Conservation (phyloP, 2,329 filamentous ascomycete species). For the Alternaria ventricosa region DNA sequence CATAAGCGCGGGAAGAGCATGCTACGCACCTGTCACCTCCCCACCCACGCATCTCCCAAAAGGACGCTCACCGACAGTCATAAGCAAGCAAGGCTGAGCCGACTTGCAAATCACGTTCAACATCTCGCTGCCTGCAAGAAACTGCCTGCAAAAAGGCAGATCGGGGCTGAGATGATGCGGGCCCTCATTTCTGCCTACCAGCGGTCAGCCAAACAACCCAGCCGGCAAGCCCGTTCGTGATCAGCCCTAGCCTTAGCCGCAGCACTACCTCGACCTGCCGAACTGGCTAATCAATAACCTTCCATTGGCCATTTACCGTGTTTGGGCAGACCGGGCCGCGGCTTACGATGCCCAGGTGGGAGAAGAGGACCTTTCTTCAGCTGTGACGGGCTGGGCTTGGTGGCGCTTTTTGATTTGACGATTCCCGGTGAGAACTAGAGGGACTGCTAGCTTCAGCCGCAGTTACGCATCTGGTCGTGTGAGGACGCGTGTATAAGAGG, state of each 20-base stretch:
- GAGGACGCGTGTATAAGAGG: not conserved
- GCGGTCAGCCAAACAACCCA: not conserved
- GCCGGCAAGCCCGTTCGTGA: not conserved
- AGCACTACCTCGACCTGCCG: not conserved
- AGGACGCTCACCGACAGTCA: not conserved
- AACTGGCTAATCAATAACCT: not conserved
- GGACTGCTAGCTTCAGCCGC: not conserved
- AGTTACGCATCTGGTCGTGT: not conserved
- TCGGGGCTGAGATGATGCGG: not conserved
- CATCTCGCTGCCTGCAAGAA: not conserved
- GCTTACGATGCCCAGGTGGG: not conserved
- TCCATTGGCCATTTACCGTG: not conserved
- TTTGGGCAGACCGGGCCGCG: not conserved
- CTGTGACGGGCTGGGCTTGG: not conserved
- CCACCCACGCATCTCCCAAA: not conserved
- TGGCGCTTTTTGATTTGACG: not conserved
- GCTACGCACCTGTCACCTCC: not conserved
- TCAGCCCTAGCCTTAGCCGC: not conserved
- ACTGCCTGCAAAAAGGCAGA: not conserved
- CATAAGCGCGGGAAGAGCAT: constrained; percentile 17
- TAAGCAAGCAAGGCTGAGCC: not conserved
- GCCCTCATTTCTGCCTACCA: not conserved
- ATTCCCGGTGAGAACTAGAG: not conserved
- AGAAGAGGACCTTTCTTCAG: not conserved
- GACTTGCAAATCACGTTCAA: not conserved